These are phyloP conservation scores for Tylopilus felleus DNA, from an alignment of 768 basidiomycete species.

Conservation along the genomic window DNA sequence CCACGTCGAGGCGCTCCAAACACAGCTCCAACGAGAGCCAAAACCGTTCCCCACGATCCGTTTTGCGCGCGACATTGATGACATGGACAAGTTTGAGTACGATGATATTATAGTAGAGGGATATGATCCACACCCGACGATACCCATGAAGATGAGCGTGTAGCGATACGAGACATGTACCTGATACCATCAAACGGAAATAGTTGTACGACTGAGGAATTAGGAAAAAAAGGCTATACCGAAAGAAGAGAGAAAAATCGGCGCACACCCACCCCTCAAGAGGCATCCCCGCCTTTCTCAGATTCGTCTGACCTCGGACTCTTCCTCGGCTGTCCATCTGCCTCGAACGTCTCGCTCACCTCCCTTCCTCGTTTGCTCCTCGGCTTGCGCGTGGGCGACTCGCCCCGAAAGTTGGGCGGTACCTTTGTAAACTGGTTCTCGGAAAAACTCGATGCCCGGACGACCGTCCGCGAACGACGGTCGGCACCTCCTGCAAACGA, in stretches of 20 bases:
- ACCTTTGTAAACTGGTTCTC: slow-evolving; percentile 51
- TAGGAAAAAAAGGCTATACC: background rate
- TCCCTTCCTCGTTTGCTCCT: slow-evolving; percentile 26
- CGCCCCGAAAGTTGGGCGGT: slow-evolving; percentile 31
- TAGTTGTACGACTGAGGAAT: background rate
- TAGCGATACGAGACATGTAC: slow-evolving; percentile 26
- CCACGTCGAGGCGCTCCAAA: slow-evolving; percentile 82
- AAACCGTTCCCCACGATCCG: slow-evolving; percentile 76
- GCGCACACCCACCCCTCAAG: background rate
- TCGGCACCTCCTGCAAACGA: background rate
- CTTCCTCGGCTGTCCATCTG: slow-evolving; percentile 19
- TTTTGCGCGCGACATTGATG: slow-evolving; percentile 63
- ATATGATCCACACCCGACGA: slow-evolving; percentile 78
- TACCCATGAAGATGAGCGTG: slow-evolving; percentile 97
- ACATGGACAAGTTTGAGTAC: slow-evolving; percentile 77
- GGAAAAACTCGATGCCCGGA: slow-evolving; percentile 29
- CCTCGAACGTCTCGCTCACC: slow-evolving; percentile 10
- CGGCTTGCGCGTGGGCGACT: slow-evolving; percentile 31
- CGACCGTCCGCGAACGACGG: slow-evolving; percentile 16
- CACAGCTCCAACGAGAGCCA: slow-evolving; percentile 77
- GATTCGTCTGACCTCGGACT: slow-evolving; percentile 10
- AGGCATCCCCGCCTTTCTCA: background rate
- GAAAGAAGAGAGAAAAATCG: too few relatives aligned
- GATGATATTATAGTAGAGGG: slow-evolving; percentile 86
- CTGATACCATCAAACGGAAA: slow-evolving; percentile 2